These are phyloP conservation scores for Solanum piurae DNA, from an alignment of 257 asterid species.

Conservation along the genomic window DNA sequence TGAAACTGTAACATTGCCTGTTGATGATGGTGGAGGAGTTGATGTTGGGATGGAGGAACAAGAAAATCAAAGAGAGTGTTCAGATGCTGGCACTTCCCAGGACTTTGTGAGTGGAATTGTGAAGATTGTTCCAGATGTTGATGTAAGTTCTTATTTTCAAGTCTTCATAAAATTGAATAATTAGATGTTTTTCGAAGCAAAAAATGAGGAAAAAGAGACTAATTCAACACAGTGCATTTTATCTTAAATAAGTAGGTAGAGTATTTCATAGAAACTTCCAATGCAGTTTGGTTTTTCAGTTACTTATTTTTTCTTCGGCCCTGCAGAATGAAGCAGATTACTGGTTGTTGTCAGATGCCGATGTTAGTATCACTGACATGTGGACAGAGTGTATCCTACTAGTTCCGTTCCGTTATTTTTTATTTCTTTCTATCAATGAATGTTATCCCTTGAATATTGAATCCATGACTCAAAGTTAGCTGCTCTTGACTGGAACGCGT, in stretches of 20 bases:
- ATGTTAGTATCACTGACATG: slow-evolving; percentile 56
- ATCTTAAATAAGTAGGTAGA: background rate
- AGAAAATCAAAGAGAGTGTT: slow-evolving; percentile 40
- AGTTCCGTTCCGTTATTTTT: background rate
- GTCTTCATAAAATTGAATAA: background rate
- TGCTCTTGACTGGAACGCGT: slow-evolving; percentile 32
- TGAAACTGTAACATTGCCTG: slow-evolving; percentile 21
- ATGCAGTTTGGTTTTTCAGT: background rate
- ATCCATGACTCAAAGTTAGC: slow-evolving; percentile 21
- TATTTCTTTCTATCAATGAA: background rate
- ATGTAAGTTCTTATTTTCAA: slow-evolving; percentile 44
- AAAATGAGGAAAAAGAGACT: background rate
- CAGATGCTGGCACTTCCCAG: slow-evolving; percentile 52
- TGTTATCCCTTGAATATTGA: background rate
- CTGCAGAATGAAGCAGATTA: slow-evolving; percentile 70
- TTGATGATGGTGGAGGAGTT: slow-evolving; percentile 35
- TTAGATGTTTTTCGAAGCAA: background rate
- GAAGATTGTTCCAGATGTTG: slow-evolving; percentile 78
- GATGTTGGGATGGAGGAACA: slow-evolving; percentile 25
- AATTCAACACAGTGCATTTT: background rate
- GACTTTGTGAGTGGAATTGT: slow-evolving; percentile 66
- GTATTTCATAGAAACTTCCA: background rate
- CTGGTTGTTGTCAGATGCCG: slow-evolving; percentile 56
- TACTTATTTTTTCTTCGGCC: background rate
- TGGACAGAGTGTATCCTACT: slow-evolving; percentile 68